A percentile compares a stretch with the other conserved stretches of the same genome.
Conservation (phyloP, 208 protist genomes). For the Trypanosoma conorhini region DNA sequence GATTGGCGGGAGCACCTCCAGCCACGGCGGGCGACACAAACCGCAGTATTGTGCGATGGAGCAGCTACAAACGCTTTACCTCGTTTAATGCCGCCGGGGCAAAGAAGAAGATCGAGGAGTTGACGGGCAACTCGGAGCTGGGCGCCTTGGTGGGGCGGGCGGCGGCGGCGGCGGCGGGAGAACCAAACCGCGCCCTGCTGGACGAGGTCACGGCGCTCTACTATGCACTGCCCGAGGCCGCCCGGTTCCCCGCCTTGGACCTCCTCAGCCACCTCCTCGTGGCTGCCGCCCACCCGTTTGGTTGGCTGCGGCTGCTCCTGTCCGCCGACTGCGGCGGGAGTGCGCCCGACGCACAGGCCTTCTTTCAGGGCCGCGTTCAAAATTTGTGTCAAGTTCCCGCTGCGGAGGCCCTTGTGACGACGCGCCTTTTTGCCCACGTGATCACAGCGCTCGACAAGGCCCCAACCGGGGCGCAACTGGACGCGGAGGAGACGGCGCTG, state of each 20-base stretch:
- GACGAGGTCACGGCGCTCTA: slow-evolving; percentile 23
- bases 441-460: slow-evolving; percentile 20
- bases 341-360: background rate
- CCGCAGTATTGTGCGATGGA: slow-evolving; percentile 12
- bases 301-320: slow-evolving; percentile 23
- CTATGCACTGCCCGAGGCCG: slow-evolving; percentile 22
- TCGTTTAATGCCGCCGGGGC: slow-evolving; percentile 50
- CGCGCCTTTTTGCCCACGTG: slow-evolving; percentile 26
- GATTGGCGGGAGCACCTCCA: background rate
- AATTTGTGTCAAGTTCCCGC: slow-evolving; percentile 14
- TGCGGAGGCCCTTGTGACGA: slow-evolving; percentile 23
- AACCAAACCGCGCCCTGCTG: slow-evolving; percentile 6
- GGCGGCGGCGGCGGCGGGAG: slow-evolving; percentile 7
- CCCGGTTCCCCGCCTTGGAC: slow-evolving; percentile 44
- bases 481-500: background rate
- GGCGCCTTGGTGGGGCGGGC: slow-evolving; percentile 11
- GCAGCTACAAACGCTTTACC: slow-evolving; percentile 36
- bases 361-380: slow-evolving; percentile 14
- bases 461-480: background rate
- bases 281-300: slow-evolving; percentile 2
- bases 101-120: slow-evolving; percentile 60
- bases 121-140: slow-evolving; percentile 15
- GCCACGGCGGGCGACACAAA: slow-evolving; percentile 3
- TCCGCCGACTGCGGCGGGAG: background rate
- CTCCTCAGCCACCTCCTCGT: slow-evolving; percentile 23